These are phyloP conservation scores for Venturia oleaginea DNA, from an alignment of 2,329 filamentous ascomycete species.

Conservation along the genomic window DNA sequence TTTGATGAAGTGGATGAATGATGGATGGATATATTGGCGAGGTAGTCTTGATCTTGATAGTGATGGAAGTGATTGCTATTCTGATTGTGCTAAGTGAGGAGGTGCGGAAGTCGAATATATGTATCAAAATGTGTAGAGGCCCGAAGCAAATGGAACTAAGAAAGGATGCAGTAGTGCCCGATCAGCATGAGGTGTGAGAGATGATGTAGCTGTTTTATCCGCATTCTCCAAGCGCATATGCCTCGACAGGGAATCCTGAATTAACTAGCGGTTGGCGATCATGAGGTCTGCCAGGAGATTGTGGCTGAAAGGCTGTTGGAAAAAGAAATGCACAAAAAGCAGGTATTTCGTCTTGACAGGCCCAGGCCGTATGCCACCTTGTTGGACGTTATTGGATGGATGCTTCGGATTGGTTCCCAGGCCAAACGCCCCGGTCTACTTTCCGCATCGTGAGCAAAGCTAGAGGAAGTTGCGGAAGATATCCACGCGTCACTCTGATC, in stretches of 20 bases:
- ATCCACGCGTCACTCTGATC: too few relatives aligned
- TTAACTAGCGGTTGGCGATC: neutral
- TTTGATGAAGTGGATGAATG: neutral
- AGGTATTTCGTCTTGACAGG: neutral
- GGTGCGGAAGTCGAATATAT: neutral
- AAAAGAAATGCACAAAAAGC: neutral
- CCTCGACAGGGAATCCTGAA: neutral
- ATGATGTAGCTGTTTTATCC: neutral
- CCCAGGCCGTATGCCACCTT: neutral
- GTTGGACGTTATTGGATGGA: neutral
- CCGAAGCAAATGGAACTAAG: neutral
- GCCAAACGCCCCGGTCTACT: neutral
- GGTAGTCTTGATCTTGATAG: neutral
- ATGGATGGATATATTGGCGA: neutral
- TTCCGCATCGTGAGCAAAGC: too few relatives aligned
- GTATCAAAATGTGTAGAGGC: neutral
- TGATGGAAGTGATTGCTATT: neutral
- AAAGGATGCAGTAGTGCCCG: neutral
- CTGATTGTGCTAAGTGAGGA: neutral
- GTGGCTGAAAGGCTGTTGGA: neutral
- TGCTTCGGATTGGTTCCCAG: neutral
- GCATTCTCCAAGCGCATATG: neutral
- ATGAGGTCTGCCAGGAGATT: neutral
- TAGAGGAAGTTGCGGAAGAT: too few relatives aligned
- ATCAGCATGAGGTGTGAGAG: neutral